A percentile compares a stretch with the other conserved stretches of the same genome.
These are phyloP conservation scores for Amanita pallidorosea DNA, from an alignment of 768 basidiomycete species.

Conservation along the genomic window DNA sequence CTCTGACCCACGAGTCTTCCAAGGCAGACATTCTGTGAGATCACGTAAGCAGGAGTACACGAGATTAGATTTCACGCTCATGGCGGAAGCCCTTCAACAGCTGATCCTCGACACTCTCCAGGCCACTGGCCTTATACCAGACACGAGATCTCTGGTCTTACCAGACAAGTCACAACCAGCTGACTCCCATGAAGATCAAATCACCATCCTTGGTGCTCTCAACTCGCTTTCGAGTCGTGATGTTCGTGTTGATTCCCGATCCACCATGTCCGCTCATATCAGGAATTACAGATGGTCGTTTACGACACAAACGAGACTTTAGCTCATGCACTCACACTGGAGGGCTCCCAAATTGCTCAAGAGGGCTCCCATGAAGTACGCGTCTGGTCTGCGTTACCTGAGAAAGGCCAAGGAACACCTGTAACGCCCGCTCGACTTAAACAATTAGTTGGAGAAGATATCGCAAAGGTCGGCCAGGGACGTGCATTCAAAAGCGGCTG, in stretches of 20 bases:
- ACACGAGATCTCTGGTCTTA: constrained; percentile 58
- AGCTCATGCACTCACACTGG: constrained; percentile 65
- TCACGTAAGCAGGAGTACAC: constrained; percentile 10
- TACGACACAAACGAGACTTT: constrained; percentile 72
- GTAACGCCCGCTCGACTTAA: constrained; percentile 61
- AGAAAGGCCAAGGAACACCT: constrained; percentile 58
- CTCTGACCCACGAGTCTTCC: constrained; percentile 56
- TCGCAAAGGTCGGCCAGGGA: constrained; percentile 88
- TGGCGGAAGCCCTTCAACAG: constrained; percentile 76
- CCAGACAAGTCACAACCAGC: constrained; percentile 53
- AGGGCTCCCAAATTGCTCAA: constrained; percentile 69
- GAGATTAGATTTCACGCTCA: constrained; percentile 16
- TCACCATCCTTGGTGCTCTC: constrained; percentile 76
- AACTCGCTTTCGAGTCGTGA: constrained; percentile 86
- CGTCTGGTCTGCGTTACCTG: constrained; percentile 80
- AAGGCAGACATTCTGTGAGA: constrained; percentile 18
- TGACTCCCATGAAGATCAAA: constrained; percentile 66
- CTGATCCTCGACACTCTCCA: constrained; percentile 69
- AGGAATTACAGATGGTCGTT: constrained; percentile 58
- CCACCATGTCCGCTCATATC: constrained; percentile 2
- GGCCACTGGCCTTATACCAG: constrained; percentile 39
- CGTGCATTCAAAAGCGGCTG: constrained; percentile 96
- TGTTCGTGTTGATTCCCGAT: constrained; percentile 29
- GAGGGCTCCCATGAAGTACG: constrained; percentile 92
- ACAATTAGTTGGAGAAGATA: constrained; percentile 72